These are phyloP conservation scores for Bruguiera parviflora DNA, from an alignment of 345 rosid genomes.

Conservation along the genomic window DNA sequence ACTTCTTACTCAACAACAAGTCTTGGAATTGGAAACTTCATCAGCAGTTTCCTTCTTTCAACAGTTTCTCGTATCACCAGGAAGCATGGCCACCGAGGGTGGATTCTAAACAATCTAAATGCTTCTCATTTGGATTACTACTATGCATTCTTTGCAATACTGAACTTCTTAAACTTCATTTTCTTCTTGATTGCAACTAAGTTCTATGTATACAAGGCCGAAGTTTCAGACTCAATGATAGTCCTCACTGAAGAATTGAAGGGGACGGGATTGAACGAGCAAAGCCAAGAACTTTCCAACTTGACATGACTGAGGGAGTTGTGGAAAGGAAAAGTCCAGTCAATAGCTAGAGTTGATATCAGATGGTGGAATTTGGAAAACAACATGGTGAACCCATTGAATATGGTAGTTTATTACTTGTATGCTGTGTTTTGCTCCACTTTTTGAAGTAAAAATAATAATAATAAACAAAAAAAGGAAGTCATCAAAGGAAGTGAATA, in stretches of 20 bases:
- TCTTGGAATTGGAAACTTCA: constrained; percentile 60
- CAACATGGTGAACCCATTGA: neutral
- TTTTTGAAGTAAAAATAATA: neutral
- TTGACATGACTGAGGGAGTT: neutral
- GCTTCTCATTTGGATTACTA: constrained; percentile 71
- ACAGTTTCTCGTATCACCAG: constrained; percentile 53
- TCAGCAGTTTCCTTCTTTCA: constrained; percentile 67
- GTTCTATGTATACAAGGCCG: constrained; percentile 66
- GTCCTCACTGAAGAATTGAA: constrained; percentile 51
- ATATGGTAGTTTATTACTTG: neutral
- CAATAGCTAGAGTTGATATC: neutral
- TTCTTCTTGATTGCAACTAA: constrained; percentile 54
- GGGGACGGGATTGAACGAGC: constrained; percentile 16
- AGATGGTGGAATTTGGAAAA: no score
- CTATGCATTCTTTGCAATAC: constrained; percentile 58
- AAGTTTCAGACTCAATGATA: constrained; percentile 52
- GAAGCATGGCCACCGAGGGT: constrained; percentile 47
- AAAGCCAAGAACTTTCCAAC: constrained; percentile 17
- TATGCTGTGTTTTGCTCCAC: neutral
- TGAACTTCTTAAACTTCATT: constrained; percentile 53
- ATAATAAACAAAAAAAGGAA: neutral
- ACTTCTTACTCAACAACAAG: constrained; percentile 57
- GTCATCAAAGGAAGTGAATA: no score
- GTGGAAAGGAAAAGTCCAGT: neutral
- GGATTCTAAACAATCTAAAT: constrained; percentile 77